Evolutionary conservation across 768 basidiomycete genomes (phyloP), one percentile per base, ranked within the genome.

Genomic region (Psilocybe azurescens): DNA sequence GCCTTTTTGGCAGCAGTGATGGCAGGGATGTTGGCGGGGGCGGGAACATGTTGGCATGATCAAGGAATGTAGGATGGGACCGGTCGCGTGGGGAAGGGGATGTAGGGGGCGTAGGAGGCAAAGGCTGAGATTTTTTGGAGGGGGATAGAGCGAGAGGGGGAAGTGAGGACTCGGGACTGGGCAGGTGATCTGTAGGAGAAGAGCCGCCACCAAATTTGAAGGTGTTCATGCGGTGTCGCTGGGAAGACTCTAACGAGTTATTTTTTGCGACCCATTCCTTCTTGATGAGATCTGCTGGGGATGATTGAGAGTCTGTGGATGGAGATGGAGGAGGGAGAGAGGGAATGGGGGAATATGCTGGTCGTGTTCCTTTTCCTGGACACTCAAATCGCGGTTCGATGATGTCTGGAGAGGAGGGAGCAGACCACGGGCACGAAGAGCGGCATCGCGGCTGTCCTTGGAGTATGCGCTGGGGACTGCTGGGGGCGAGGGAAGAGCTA

Each of bases 1-100:
- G 29, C 13, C 13, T 24, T 33, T 30, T 48, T 58, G 48, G 46
- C 32, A 56, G 53, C 36, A 51, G 56, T 36, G 62, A 58, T 28
- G 57, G 48, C n/a, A 48, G 57, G 11, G 33, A 36, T 6, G 33
- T 7, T 36, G 33, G 33, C 11, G 33, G 33, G 33, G 33, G 11
- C 6, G 33, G 33, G 33, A 36, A 36, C 33, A 36, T 36, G 33
- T 36, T 36, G 33, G 33, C 33, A 7, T 36, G 33, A 36, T 7
- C 11, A 36, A 24, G 24, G 24, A 24, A 24, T 24, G 24, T 24
- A 24, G 24, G 24, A 24, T 24, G 24, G 24, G 24, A 1, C 24
- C 24, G 24, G 24, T 24, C 24, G 24, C 14, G 29, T 10, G 41
- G 14, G 14, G 41, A 44, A 16, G 41, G 41, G 14, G 41, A 44